phyloP scores from a whole-genome alignment of 805 yeast species.

The Candida cerambycidarum region DNA sequence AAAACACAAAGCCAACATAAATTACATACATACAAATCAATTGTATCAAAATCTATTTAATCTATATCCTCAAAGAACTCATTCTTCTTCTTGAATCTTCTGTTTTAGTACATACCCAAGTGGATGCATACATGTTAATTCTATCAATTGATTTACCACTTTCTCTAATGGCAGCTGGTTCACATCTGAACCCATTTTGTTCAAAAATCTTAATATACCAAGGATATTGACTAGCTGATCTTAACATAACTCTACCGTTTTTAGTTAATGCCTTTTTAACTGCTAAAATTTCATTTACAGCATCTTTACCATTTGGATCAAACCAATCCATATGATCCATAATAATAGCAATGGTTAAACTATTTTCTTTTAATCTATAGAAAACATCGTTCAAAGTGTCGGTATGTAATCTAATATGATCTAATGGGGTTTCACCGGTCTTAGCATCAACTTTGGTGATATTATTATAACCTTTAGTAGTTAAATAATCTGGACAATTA shows the following conservation, averaged over 20 bases:
- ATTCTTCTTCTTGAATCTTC: constrained; percentile 24
- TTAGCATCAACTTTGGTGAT: constrained; percentile 37
- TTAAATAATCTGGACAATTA: constrained; percentile 78
- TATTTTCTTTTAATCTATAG: constrained; percentile 57
- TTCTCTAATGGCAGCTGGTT: constrained; percentile 66
- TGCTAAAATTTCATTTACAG: constrained; percentile 63
- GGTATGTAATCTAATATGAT: constrained; percentile 73
- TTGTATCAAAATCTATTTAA: constrained; percentile 3
- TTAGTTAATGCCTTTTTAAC: constrained; percentile 59
- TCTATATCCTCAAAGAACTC: constrained; percentile 44
- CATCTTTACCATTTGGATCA: constrained; percentile 62
- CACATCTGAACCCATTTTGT: constrained; percentile 62
- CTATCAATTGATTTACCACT: constrained; percentile 71
- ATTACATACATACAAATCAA: constrained; percentile 9
- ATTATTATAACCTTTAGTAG: constrained; percentile 53
- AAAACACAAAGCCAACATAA: no score
- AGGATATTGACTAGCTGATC: constrained; percentile 72
- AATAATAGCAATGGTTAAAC: constrained; percentile 73
- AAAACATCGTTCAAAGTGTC: constrained; percentile 77
- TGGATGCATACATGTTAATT: constrained; percentile 84
- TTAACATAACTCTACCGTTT: constrained; percentile 72
- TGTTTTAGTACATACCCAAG: constrained; percentile 75
- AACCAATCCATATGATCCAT: constrained; percentile 97
- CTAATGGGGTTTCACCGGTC: constrained; percentile 49
- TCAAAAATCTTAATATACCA: constrained; percentile 78